Evolutionary conservation across 305 asterid species (phyloP).

Genomic region (Lippia alba): DNA sequence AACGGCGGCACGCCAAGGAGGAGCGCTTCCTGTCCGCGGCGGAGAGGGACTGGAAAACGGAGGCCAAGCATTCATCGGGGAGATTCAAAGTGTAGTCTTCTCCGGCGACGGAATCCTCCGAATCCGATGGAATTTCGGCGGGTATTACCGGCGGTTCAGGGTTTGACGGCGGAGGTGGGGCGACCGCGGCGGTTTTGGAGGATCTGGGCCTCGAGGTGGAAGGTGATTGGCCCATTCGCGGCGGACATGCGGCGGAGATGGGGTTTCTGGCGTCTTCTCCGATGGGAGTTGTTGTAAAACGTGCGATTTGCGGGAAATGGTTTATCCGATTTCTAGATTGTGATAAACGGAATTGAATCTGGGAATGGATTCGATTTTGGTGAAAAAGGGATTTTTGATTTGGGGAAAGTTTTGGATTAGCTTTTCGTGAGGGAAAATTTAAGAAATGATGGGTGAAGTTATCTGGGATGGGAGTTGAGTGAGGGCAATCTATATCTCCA

Average conservation of each 20-base stretch:
- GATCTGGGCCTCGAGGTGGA: constrained; percentile 33
- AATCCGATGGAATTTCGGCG: not conserved
- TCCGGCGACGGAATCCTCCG: constrained; percentile 8
- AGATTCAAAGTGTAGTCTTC: constrained; percentile 39
- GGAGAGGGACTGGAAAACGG: constrained; percentile 39
- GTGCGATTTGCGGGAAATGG: not conserved
- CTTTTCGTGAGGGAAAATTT: constrained; percentile 9
- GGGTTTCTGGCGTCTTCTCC: not conserved
- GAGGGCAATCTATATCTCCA: constrained; percentile 10
- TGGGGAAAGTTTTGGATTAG: not conserved
- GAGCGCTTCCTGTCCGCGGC: constrained; percentile 45
- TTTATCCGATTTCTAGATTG: not conserved
- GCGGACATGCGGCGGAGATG: constrained; percentile 7
- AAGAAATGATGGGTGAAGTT: not conserved
- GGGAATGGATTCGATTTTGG: constrained; percentile 2
- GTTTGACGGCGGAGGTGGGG: constrained; percentile 9
- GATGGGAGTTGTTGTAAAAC: not conserved
- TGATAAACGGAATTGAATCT: constrained; percentile 6
- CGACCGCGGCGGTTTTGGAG: constrained; percentile 18
- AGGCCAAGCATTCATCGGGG: constrained; percentile 48
- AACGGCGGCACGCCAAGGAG: constrained; percentile 47
- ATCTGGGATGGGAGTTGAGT: constrained; percentile 23
- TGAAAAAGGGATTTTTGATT: not conserved
- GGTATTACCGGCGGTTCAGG: constrained; percentile 5
- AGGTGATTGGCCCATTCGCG: constrained; percentile 40